Evolutionary conservation across 2,329 filamentous ascomycete genomes (phyloP).

Genomic region (Pseudogymnoascus sp.): DNA sequence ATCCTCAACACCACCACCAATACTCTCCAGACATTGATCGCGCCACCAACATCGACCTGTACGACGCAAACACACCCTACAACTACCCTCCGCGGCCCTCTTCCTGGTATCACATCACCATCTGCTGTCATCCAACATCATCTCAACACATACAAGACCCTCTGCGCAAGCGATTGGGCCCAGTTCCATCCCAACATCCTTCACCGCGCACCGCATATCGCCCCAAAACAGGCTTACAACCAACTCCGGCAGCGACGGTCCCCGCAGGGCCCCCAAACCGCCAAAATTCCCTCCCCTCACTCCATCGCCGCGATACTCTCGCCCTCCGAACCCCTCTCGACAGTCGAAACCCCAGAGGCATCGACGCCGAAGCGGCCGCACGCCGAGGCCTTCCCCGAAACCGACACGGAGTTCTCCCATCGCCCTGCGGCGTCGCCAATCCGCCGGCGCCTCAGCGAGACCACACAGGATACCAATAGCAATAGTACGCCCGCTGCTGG

Average conservation of each 20-base stretch:
- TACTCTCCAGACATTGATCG: not conserved
- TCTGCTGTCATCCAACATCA: not conserved
- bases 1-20: not conserved
- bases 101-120: not conserved
- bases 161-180: not conserved
- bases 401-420: slow-evolving; percentile 19
- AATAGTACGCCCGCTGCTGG: not conserved
- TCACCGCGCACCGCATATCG: not conserved
- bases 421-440: slow-evolving; percentile 23
- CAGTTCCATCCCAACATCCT: not conserved
- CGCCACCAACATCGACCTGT: not conserved
- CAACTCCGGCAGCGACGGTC: not conserved
- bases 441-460: not conserved
- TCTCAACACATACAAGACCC: not conserved
- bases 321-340: slow-evolving; percentile 22
- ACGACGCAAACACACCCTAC: not conserved
- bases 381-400: slow-evolving; percentile 24
- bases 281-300: slow-evolving; percentile 29
- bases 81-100: not conserved
- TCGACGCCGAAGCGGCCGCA: slow-evolving; percentile 27
- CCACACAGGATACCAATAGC: not conserved
- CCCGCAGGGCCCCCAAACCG: slow-evolving; percentile 17
- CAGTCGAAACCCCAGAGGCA: slow-evolving; percentile 18
- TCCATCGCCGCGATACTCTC: slow-evolving; percentile 30
- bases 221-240: not conserved